Evolutionary conservation across 345 rosid species (phyloP).

Genomic region (Eucalyptus pumila): DNA sequence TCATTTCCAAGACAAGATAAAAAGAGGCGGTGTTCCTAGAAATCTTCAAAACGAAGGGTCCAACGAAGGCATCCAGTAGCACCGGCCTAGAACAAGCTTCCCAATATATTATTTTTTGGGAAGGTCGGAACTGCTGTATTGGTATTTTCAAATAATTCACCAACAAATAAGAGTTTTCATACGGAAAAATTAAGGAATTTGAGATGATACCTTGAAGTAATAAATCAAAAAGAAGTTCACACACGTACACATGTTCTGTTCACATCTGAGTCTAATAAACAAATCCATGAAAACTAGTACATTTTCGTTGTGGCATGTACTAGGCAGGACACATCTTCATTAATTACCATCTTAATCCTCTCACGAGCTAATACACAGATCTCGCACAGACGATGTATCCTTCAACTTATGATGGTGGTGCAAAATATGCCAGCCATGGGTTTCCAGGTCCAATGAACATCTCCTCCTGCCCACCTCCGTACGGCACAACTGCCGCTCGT

Average conservation of each 20-base stretch:
- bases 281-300: neutral
- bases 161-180: neutral
- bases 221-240: neutral
- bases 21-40: neutral
- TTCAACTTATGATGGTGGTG: slow-evolving; percentile 5
- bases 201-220: neutral
- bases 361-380: neutral
- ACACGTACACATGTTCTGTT: neutral
- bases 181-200: neutral
- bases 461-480: neutral
- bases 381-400: slow-evolving; percentile 6
- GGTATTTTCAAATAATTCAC: neutral
- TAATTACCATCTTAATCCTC: neutral
- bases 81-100: neutral
- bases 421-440: slow-evolving; percentile 7
- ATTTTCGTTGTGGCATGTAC: neutral
- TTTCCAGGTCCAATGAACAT: slow-evolving; percentile 12
- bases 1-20: neutral
- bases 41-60: neutral
- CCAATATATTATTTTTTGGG: neutral
- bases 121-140: neutral
- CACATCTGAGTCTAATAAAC: neutral
- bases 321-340: neutral
- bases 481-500: neutral
- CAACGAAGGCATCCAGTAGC: neutral